Conservation (phyloP, 352 stramenopile genomes). For the Phytophthora cactorum region DNA sequence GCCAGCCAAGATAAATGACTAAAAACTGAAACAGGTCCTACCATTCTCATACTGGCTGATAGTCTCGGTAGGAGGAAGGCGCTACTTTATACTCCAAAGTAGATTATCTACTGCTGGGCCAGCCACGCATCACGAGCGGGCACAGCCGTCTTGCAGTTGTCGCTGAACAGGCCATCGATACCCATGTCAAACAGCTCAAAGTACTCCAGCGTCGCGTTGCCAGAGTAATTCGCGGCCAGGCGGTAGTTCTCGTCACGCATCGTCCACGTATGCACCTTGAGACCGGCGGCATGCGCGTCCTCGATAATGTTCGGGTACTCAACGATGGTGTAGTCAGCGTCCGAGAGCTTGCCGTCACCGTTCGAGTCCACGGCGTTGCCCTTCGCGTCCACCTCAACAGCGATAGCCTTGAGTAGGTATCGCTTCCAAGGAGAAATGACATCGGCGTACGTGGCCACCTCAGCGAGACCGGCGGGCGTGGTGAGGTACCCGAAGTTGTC, state of each 20-base stretch:
- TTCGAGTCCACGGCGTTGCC: slow-evolving; percentile 64
- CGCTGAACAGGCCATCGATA: slow-evolving; percentile 69
- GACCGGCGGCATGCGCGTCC: slow-evolving; percentile 57
- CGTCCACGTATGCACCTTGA: slow-evolving; percentile 66
- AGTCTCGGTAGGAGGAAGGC: too few species aligned
- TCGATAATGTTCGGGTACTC: slow-evolving; percentile 50
- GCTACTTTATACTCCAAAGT: neutral
- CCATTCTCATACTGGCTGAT: too few species aligned
- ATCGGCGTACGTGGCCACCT: slow-evolving; percentile 71
- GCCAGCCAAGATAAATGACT: neutral
- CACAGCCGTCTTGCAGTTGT: slow-evolving; percentile 64
- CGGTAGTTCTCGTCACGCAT: slow-evolving; percentile 76
- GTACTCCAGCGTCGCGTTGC: slow-evolving; percentile 68
- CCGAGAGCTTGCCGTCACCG: slow-evolving; percentile 62
- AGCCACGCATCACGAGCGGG: slow-evolving; percentile 49
- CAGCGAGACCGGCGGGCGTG: slow-evolving; percentile 59
- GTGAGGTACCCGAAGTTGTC: slow-evolving; percentile 65
- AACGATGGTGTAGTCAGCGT: slow-evolving; percentile 67
- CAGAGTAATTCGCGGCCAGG: slow-evolving; percentile 67
- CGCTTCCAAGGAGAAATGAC: slow-evolving; percentile 86
- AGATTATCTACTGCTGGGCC: slow-evolving; percentile 30
- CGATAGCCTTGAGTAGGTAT: slow-evolving; percentile 66
- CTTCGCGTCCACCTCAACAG: slow-evolving; percentile 44
- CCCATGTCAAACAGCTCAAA: slow-evolving; percentile 67
- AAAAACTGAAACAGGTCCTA: neutral